Evolutionary conservation across 768 basidiomycete genomes (phyloP).

Genomic region (Cystobasidium onofrii): DNA sequence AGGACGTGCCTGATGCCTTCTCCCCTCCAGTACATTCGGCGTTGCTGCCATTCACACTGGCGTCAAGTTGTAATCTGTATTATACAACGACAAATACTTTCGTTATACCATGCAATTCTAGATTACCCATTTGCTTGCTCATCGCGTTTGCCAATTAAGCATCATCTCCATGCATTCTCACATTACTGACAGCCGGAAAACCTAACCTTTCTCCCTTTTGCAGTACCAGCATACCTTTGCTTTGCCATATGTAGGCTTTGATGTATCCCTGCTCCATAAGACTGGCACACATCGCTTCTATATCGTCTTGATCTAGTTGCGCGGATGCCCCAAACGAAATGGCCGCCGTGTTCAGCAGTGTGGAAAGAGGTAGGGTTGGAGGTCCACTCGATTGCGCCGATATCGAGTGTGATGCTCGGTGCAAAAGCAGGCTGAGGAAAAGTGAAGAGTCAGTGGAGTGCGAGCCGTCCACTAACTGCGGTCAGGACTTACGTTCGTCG

Average conservation of each 20-base stretch:
- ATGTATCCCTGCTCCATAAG: constrained; percentile 43
- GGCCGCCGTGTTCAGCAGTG: constrained; percentile 33
- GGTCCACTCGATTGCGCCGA: constrained; percentile 24
- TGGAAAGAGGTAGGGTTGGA: constrained; percentile 34
- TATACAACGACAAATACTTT: constrained; percentile 5
- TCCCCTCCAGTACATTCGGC: constrained; percentile 60
- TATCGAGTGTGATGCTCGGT: neutral
- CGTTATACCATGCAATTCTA: neutral
- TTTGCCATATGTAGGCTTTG: constrained; percentile 42
- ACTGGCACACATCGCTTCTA: constrained; percentile 38
- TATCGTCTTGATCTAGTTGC: constrained; percentile 39
- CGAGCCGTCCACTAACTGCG: too few relatives aligned
- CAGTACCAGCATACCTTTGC: constrained; percentile 38
- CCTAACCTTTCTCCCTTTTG: constrained; percentile 38
- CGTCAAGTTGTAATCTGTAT: constrained; percentile 52
- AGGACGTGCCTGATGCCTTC: too few relatives aligned
- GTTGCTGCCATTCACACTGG: constrained; percentile 77
- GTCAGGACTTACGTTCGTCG: constrained; percentile 46
- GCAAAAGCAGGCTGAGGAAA: neutral
- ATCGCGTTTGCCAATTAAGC: neutral
- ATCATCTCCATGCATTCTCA: constrained; percentile 16
- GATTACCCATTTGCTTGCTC: neutral
- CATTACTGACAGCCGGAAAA: constrained; percentile 37
- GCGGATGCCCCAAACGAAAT: constrained; percentile 21
- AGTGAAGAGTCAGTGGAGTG: too few relatives aligned